Base-by-base conservation (phyloP, 2,329 filamentous ascomycete species). In the Fusarium nurragi region DNA sequence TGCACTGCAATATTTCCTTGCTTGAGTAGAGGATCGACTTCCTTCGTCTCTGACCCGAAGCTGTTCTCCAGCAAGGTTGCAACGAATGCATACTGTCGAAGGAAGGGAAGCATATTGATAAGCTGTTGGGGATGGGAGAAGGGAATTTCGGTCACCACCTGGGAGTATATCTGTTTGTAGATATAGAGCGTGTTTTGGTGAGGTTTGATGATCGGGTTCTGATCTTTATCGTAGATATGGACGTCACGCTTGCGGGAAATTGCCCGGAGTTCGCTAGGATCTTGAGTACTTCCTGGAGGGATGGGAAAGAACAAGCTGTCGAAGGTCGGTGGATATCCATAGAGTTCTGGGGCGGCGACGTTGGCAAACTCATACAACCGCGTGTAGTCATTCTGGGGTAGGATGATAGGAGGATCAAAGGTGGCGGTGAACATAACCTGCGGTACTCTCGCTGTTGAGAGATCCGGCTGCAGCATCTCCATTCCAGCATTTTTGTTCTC, bases 91-190 rank as follows among this genome's bases (percentile, higher is more conserved):
- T 92, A 95, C 74, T 95, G 92, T 14, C 92, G 83, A 16, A 95
- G 79, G 5, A 84, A 80, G 0, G 92, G 91, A n/a, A 96, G 81
- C 72, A 94, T 86, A 50, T 86, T 83, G 8, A 94, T 79, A 5
- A 96, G 79, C 72, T 96, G 91, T 46, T 88, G 85, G 0, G 92
- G 92, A 71, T 96, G 92, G 4, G 87, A 86, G 71, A 96, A 94
- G 0, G 91, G 88, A 28, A 95, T 80, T 53, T 89, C 86, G 1
- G 84, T 85, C 10, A 96, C 75, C 4, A 83, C 81, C 54, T 88
- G 85, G 0, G 88, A 90, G 67, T 90, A 92, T 10, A 93, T 90
- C 3, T 87, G 85, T 74, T 92, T 92, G 52, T 90, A 87, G 18
- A 93, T 85, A 64, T 87, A 87, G 2, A 95, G 80, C 0, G 84